Percentiles rank a stretch among this genome's conserved stretches.
Conservation (phyloP, 345 rosid species). For the Geranium brycei region DNA sequence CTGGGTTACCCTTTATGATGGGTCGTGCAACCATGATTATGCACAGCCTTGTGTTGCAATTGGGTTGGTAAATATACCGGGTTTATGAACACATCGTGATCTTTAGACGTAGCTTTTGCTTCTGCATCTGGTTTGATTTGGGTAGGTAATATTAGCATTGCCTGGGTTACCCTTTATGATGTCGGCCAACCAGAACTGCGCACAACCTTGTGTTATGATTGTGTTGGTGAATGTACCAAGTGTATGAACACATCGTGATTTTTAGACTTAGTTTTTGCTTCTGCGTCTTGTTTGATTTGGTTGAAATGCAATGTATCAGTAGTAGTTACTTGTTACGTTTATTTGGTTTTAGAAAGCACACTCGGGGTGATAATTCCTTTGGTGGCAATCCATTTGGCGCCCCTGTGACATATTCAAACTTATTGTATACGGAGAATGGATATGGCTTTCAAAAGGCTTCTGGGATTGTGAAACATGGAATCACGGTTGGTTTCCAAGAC, state of each 20-base stretch:
- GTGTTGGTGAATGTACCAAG: not conserved
- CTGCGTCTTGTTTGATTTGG: slow-evolving; percentile 3
- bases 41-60: not conserved
- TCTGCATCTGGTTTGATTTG: slow-evolving; percentile 1
- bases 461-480: slow-evolving; percentile 20
- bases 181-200: not conserved
- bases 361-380: slow-evolving; percentile 39
- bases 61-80: not conserved
- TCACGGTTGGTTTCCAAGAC: slow-evolving; percentile 34
- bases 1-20: not conserved
- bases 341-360: slow-evolving; percentile 45
- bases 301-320: slow-evolving; percentile 11
- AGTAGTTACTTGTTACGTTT: slow-evolving; percentile 23
- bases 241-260: not conserved
- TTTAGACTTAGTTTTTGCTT: not conserved
- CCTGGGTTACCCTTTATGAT: not conserved
- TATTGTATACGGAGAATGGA: slow-evolving; percentile 30
- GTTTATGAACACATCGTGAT: not conserved
- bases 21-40: not conserved
- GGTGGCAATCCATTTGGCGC: slow-evolving; percentile 41
- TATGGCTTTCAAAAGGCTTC: slow-evolving; percentile 36
- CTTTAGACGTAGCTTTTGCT: not conserved
- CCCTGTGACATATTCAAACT: slow-evolving; percentile 35
- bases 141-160: not conserved
- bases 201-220: too few species aligned